Evolutionary conservation across 805 yeast species (phyloP).

Genomic region (Yueomyces sinensis): DNA sequence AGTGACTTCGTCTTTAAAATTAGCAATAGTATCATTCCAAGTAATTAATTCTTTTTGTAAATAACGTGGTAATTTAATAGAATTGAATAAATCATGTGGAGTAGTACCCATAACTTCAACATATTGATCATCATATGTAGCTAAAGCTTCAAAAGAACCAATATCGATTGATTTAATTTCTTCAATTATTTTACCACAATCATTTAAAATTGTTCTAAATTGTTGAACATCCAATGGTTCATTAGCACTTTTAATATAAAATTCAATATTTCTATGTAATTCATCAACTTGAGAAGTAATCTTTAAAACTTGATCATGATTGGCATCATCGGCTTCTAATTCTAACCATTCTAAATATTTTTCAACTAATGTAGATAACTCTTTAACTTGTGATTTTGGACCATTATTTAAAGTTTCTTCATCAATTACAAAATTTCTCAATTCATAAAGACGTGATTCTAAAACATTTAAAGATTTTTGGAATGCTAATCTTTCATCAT

Average conservation of each 20-base stretch:
- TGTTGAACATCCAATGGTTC: conserved; percentile 36
- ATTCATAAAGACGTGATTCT: conserved; percentile 60
- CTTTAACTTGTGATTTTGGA: conserved; percentile 28
- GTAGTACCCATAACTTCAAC: conserved; percentile 34
- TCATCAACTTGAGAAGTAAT: conserved; percentile 9
- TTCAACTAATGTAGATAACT: conserved; percentile 26
- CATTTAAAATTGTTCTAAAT: conserved; percentile 30
- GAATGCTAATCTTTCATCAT: conserved; percentile 31
- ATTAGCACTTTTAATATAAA: conserved; percentile 28
- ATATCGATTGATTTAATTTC: conserved; percentile 32
- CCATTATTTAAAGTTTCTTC: conserved; percentile 32
- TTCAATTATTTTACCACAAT: conserved; percentile 30
- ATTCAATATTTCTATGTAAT: conserved; percentile 23
- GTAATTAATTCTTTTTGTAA: conserved; percentile 4
- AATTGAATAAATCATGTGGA: conserved; percentile 37
- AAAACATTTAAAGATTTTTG: conserved; percentile 54
- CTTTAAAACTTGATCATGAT: conserved; percentile 1
- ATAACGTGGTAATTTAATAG: conserved; percentile 25
- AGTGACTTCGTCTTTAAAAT: conserved; percentile 6
- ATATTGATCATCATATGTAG: conserved; percentile 30
- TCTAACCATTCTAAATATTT: conserved; percentile 69
- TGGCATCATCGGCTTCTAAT: conserved; percentile 44
- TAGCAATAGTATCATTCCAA: conserved; percentile 5
- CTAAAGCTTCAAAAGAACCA: conserved; percentile 33
- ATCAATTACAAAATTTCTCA: conserved; percentile 47